phyloP scores from a whole-genome alignment of 2,329 filamentous ascomycete species.

The Conoideocrella luteorostrata region DNA sequence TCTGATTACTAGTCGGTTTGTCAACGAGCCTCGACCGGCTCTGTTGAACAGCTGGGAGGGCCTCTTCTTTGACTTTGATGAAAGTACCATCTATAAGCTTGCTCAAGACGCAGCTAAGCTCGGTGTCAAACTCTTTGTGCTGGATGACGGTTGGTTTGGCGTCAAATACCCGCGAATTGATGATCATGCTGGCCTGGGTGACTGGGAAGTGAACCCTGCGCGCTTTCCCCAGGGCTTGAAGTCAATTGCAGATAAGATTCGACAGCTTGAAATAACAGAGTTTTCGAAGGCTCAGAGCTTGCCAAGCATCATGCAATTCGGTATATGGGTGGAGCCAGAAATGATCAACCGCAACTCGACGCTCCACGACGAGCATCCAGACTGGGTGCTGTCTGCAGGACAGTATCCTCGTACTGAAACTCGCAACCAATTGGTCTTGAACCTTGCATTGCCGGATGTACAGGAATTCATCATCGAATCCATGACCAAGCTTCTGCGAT shows the following conservation, averaged over 20 bases:
- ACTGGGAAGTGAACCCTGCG: slow-evolving; percentile 53
- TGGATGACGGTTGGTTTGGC: slow-evolving; percentile 64
- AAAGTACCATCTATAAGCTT: slow-evolving; percentile 47
- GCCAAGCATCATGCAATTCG: slow-evolving; percentile 49
- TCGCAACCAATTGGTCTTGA: slow-evolving; percentile 55
- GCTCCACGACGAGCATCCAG: slow-evolving; percentile 55
- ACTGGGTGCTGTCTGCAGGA: slow-evolving; percentile 56
- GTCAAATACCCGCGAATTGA: slow-evolving; percentile 49
- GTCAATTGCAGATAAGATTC: slow-evolving; percentile 42
- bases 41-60: slow-evolving; percentile 64
- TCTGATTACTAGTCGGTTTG: slow-evolving; percentile 51
- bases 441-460: slow-evolving; percentile 53
- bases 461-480: slow-evolving; percentile 55
- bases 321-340: slow-evolving; percentile 62
- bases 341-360: slow-evolving; percentile 60
- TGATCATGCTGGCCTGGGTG: slow-evolving; percentile 53
- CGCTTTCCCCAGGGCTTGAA: slow-evolving; percentile 57
- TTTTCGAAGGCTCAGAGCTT: no score
- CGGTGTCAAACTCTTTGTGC: slow-evolving; percentile 57
- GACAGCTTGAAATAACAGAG: slow-evolving; percentile 42
- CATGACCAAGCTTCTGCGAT: slow-evolving; percentile 47
- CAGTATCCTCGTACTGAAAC: slow-evolving; percentile 48
- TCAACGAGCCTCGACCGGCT: slow-evolving; percentile 42
- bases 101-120: slow-evolving; percentile 51
- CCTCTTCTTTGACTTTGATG: slow-evolving; percentile 51